Evolutionary conservation across 2,329 filamentous ascomycete genomes (phyloP).

Genomic region (Claviceps sp.): DNA sequence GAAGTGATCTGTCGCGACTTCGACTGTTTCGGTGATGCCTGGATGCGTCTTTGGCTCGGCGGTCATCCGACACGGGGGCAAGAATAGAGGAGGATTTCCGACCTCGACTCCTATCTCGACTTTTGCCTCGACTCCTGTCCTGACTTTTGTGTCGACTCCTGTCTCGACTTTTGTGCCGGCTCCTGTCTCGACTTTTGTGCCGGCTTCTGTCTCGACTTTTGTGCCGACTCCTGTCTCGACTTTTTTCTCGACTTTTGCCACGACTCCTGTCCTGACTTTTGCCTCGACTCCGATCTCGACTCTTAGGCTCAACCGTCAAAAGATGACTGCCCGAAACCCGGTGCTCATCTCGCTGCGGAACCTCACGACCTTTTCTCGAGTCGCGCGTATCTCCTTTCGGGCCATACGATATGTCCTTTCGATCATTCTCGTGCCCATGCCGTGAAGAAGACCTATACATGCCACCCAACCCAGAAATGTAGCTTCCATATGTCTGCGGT

Average conservation of each 20-base stretch:
- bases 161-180: no score
- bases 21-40: constrained; percentile 22
- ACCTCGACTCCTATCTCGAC: no score
- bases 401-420: constrained; percentile 2
- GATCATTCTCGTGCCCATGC: constrained; percentile 8
- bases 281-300: constrained; percentile 2
- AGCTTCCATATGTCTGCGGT: constrained; percentile 15
- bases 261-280: no score
- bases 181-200: no score
- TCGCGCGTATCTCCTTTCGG: constrained; percentile 11
- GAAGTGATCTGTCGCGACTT: constrained; percentile 30
- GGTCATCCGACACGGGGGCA: constrained; percentile 9
- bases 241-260: no score
- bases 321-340: constrained; percentile 25
- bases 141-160: no score
- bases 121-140: no score
- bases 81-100: constrained; percentile 11
- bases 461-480: constrained; percentile 11
- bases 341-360: constrained; percentile 20
- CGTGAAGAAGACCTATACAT: constrained; percentile 12
- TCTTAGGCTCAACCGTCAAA: constrained; percentile 27
- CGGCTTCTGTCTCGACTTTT: no score
- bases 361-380: constrained; percentile 10
- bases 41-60: constrained; percentile 11
- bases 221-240: no score